Evolutionary conservation across 768 basidiomycete species (phyloP).

Genomic region (Sistotremastrum suecicum): DNA sequence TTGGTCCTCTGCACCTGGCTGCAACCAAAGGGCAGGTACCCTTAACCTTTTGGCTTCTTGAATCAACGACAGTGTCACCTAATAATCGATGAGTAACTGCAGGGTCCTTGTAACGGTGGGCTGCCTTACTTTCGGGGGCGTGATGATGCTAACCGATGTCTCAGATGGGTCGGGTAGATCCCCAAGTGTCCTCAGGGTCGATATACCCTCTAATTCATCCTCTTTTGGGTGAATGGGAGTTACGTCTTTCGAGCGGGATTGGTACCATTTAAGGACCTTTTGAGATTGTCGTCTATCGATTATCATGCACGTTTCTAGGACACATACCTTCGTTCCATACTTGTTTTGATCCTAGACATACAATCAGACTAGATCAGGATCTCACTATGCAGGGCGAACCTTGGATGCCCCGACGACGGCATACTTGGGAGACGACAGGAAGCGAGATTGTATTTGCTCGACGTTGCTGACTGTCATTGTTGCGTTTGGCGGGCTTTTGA

Average conservation of each 20-base stretch:
- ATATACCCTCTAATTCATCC: slow-evolving; percentile 49
- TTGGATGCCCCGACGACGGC: slow-evolving; percentile 80
- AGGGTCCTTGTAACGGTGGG: neutral
- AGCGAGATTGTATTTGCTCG: slow-evolving; percentile 34
- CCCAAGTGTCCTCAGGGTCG: slow-evolving; percentile 38
- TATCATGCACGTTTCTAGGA: neutral
- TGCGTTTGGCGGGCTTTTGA: neutral
- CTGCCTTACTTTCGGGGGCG: slow-evolving; percentile 47
- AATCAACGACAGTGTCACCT: slow-evolving; percentile 61
- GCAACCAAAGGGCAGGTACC: slow-evolving; percentile 78
- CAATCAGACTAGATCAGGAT: too few species aligned
- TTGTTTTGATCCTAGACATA: slow-evolving; percentile 39
- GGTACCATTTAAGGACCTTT: slow-evolving; percentile 71
- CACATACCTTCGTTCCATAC: slow-evolving; percentile 56
- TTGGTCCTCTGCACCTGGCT: slow-evolving; percentile 73
- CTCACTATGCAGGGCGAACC: neutral
- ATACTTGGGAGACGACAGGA: slow-evolving; percentile 47
- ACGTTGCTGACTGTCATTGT: slow-evolving; percentile 6
- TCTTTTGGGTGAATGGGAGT: slow-evolving; percentile 73
- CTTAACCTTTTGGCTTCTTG: slow-evolving; percentile 51
- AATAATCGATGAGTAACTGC: neutral
- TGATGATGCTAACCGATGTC: slow-evolving; percentile 70
- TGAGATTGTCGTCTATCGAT: neutral
- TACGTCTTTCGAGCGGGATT: slow-evolving; percentile 39
- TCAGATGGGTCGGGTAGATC: slow-evolving; percentile 44